Evolutionary conservation across 2,329 filamentous ascomycete genomes (phyloP), one percentile per base, ranked within the genome.

Genomic region (Aspergillus melleus): DNA sequence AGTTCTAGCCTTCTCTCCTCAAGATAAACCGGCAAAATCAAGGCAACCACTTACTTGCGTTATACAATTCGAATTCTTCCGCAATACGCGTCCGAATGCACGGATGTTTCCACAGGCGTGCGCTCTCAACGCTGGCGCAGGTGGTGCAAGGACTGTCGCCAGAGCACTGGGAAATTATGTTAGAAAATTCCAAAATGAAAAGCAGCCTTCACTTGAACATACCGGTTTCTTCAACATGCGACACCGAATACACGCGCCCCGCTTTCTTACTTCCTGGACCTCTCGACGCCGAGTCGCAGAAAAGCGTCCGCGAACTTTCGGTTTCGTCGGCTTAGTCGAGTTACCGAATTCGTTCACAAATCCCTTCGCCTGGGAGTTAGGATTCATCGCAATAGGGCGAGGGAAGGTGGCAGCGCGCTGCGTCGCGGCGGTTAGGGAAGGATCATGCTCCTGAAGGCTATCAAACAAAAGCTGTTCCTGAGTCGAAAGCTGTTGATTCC

Each of bases 161-260:
- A 9, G 85, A 87, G 65, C 85, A 88, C 73, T 79, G 2, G 6
- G 6, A 60, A 58, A 53, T 55, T 59, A 47, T 36, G 56, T 66
- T 24, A 65, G 59, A 47, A n/a, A 24, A 55, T 12, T 5, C 24
- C 24, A 24, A 24, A 24, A 24, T 5, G 6, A 24, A 24, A 24
- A 14, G 20, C 2, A 10, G 16, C 5, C 24, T 19, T 11, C 30
- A 9, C 22, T 24, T 4, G 19, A 52, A 46, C 72, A 62, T 74
- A 79, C 77, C 42, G 84, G 83, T 66, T 88, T 88, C 74, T 87
- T 88, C 24, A 88, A 74, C 85, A 88, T 87, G 14, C 85, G 83
- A 68, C 85, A 88, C 36, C 85, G 81, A 62, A 87, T 82, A 66
- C 85, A 88, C 8, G 85, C 85, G 12, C 85, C 85, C 55, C 81